phyloP scores from a whole-genome alignment of 257 asterid species.

The Mitragyna speciosa region DNA sequence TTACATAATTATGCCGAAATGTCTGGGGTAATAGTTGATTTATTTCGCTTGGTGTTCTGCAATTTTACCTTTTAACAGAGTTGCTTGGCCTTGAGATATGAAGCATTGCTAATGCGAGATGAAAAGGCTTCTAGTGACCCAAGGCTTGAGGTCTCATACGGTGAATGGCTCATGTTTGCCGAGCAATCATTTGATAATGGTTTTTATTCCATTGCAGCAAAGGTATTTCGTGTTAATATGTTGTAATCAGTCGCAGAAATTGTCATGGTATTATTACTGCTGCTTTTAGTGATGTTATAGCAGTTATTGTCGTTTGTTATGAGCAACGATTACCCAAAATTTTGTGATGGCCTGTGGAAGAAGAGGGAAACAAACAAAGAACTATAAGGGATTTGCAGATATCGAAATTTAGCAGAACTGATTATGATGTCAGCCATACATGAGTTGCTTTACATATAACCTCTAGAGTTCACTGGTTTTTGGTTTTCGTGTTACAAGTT shows the following conservation, averaged over 20 bases:
- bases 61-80: conserved; percentile 43
- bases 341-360: neutral
- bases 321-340: neutral
- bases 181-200: conserved; percentile 67
- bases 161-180: conserved; percentile 73
- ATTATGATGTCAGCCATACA: neutral
- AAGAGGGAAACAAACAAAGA: neutral
- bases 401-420: neutral
- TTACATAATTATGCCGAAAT: neutral
- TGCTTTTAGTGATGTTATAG: neutral
- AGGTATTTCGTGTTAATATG: conserved; percentile 35
- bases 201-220: conserved; percentile 57
- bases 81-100: conserved; percentile 89
- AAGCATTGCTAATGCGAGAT: conserved; percentile 81
- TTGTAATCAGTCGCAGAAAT: neutral
- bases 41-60: conserved; percentile 8
- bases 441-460: neutral
- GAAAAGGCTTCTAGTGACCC: conserved; percentile 44
- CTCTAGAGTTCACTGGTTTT: too few species aligned
- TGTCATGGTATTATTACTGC: neutral
- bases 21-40: neutral
- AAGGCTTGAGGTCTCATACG: conserved; percentile 54
- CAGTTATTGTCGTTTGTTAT: neutral
- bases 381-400: neutral
- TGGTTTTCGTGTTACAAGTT: too few species aligned